Percentiles rank a stretch among this genome's conserved stretches.
Conservation (phyloP, 1,284 basidiomycete genomes). For the Anthracocystis panici-leucophaei region DNA sequence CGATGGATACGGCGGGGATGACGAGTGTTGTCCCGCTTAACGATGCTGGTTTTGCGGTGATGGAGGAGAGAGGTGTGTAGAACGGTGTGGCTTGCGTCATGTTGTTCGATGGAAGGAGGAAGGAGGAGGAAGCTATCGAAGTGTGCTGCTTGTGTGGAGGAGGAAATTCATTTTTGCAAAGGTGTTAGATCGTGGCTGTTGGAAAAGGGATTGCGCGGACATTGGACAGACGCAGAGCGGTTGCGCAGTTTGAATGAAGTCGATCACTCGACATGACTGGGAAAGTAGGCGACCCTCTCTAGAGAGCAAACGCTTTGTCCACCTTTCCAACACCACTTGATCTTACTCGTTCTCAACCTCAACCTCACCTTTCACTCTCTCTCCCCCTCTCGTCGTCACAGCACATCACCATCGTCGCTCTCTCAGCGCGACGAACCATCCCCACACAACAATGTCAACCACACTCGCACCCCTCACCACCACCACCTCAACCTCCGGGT, state of each 20-base stretch:
- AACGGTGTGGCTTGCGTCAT: conserved; percentile 24
- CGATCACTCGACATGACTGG: conserved; percentile 48
- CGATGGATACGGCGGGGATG: conserved; percentile 59
- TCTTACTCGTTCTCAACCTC: neutral
- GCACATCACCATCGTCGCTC: neutral
- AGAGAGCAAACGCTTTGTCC: conserved; percentile 18
- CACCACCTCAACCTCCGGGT: conserved; percentile 71
- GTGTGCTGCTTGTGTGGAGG: conserved; percentile 20
- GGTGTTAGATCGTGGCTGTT: conserved; percentile 15
- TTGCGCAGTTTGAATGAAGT: neutral
- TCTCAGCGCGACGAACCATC: neutral
- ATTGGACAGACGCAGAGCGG: too few relatives aligned
- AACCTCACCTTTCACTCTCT: neutral
- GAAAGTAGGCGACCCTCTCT: neutral
- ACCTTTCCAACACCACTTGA: conserved; percentile 17
- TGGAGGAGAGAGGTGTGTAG: conserved; percentile 13
- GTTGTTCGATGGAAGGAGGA: neutral
- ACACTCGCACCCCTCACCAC: conserved; percentile 1
- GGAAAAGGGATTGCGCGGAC: conserved; percentile 8
- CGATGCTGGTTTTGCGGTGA: neutral
- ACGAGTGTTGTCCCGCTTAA: conserved; percentile 51
- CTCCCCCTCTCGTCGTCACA: neutral
- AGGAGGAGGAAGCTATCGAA: conserved; percentile 17
- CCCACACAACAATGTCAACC: conserved; percentile 16
- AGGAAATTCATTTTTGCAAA: neutral